Percentiles rank a stretch among this genome's conserved stretches.
Evolutionary conservation across 2,329 filamentous ascomycete genomes (phyloP).

Genomic region (Fonsecaea nubica): DNA sequence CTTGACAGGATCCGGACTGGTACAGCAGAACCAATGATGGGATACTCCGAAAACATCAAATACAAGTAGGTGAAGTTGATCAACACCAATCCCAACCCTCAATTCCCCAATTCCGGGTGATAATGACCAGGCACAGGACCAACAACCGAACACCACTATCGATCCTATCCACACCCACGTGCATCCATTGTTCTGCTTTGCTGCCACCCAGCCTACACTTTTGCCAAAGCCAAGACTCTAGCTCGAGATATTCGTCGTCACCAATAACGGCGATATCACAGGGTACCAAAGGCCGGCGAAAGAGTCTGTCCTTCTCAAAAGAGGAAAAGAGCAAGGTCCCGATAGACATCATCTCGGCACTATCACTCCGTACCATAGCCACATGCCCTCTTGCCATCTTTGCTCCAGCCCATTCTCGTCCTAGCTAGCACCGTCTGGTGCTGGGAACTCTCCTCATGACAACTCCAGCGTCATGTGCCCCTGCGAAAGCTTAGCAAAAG

Average conservation of each 20-base stretch:
- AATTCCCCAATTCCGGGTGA: background rate
- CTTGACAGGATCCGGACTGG: background rate
- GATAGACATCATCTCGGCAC: background rate
- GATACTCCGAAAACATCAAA: background rate
- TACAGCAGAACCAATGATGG: background rate
- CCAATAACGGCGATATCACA: background rate
- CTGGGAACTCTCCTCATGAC: background rate
- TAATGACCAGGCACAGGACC: background rate
- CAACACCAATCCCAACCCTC: background rate
- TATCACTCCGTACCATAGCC: background rate
- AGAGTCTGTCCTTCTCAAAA: background rate
- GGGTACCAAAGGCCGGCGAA: background rate
- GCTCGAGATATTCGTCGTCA: background rate
- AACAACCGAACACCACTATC: constrained; percentile 5
- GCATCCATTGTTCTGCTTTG: background rate
- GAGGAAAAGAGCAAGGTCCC: background rate
- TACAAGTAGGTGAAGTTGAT: background rate
- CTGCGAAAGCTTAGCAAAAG: constrained; percentile 23
- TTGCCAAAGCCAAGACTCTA: constrained; percentile 7
- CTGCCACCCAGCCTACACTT: background rate
- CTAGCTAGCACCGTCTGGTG: constrained; percentile 20
- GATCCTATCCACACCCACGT: constrained; percentile 3
- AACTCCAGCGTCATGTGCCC: constrained; percentile 23
- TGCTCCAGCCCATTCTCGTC: background rate
- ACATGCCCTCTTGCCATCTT: background rate